Evolutionary conservation across 768 basidiomycete genomes (phyloP).

Genomic region (Fomitopsis serialis): DNA sequence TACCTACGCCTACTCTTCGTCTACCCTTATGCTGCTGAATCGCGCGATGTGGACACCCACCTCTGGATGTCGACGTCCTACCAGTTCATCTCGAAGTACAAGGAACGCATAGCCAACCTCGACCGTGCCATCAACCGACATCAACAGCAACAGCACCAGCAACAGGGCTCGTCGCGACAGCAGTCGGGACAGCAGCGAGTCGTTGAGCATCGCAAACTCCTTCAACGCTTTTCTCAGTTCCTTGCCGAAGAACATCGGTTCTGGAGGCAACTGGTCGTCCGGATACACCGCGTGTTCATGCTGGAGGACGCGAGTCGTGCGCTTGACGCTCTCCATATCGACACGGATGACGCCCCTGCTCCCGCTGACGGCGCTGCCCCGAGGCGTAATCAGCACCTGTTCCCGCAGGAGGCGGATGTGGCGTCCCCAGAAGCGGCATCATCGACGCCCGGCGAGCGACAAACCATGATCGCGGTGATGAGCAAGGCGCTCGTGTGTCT

Average conservation of each 20-base stretch:
- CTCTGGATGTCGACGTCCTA: conserved; percentile 95
- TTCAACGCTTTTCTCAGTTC: conserved; percentile 87
- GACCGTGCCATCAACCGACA: conserved; percentile 46
- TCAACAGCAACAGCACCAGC: conserved; percentile 26
- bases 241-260: conserved; percentile 88
- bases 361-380: conserved; percentile 21
- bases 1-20: conserved; percentile 66
- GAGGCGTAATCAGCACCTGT: conserved; percentile 56
- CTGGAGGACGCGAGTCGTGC: conserved; percentile 60
- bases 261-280: conserved; percentile 76
- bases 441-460: conserved; percentile 39
- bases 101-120: conserved; percentile 62
- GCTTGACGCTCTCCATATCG: conserved; percentile 54
- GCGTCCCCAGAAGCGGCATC: conserved; percentile 15
- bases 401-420: conserved; percentile 49
- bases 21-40: conserved; percentile 65
- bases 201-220: conserved; percentile 81
- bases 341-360: conserved; percentile 28
- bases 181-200: conserved; percentile 44
- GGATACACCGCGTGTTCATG: conserved; percentile 66
- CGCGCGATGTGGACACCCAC: conserved; percentile 74
- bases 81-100: conserved; percentile 77
- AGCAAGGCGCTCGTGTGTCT: conserved; percentile 88
- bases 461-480: conserved; percentile 64
- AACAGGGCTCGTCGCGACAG: conserved; percentile 25